phyloP scores from a whole-genome alignment of 805 yeast species.

The Starmerella gropengiesseri region DNA sequence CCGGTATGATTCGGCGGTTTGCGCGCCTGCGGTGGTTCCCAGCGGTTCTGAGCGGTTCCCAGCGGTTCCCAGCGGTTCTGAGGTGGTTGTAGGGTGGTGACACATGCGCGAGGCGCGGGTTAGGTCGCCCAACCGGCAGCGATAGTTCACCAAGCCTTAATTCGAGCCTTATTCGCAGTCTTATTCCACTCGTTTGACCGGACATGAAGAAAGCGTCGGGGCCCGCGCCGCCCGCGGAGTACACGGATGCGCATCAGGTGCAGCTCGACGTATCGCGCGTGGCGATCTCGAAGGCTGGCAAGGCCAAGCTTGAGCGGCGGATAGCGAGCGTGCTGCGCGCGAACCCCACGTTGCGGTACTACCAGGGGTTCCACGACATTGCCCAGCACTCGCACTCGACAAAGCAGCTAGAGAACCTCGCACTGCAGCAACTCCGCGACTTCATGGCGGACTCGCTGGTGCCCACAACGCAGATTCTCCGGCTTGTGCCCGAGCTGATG shows the following conservation, averaged over 20 bases:
- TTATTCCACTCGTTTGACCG: too few relatives aligned
- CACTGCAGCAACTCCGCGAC: conserved; percentile 60
- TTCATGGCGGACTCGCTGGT: conserved; percentile 66
- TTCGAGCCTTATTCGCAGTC: too few relatives aligned
- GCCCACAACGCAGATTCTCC: conserved; percentile 54
- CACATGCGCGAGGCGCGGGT: conserved; percentile 1
- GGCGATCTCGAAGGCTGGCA: conserved; percentile 36
- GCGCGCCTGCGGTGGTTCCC: too few relatives aligned
- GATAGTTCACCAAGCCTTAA: too few relatives aligned
- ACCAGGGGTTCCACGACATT: conserved; percentile 90
- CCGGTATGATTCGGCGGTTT: too few relatives aligned
- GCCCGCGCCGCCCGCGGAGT: conserved; percentile 1
- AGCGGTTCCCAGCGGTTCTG: too few relatives aligned
- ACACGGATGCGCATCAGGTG: conserved; percentile 63
- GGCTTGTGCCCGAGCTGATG: conserved; percentile 54
- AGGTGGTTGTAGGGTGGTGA: neutral
- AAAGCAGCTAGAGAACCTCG: conserved; percentile 25
- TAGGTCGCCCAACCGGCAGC: too few relatives aligned
- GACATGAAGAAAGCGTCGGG: too few relatives aligned
- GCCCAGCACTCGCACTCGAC: conserved; percentile 43
- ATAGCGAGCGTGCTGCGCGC: conserved; percentile 42
- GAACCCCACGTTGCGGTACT: conserved; percentile 57
- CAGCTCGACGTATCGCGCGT: conserved; percentile 67
- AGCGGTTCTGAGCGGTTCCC: too few relatives aligned
- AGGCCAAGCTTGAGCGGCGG: conserved; percentile 26